These are phyloP conservation scores for Teunomyces lycoperdinae DNA, from an alignment of 805 yeast genomes.

Conservation along the genomic window DNA sequence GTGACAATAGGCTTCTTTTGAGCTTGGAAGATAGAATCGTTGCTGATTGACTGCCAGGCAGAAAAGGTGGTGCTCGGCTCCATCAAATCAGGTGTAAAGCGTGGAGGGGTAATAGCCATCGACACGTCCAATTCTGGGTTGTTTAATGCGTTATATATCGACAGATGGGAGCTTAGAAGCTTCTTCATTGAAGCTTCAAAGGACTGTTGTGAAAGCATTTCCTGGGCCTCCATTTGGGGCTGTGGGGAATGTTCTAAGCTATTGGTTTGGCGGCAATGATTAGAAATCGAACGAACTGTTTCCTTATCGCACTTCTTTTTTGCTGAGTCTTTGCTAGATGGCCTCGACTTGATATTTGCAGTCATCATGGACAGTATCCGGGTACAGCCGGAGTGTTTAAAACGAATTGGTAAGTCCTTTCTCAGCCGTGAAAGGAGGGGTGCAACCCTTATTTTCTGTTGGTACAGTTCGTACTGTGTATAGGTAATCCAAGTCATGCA, in stretches of 20 bases:
- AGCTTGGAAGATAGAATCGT: constrained; percentile 15
- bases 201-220: not conserved
- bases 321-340: not conserved
- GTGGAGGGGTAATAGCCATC: not conserved
- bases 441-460: not conserved
- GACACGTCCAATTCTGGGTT: constrained; percentile 40
- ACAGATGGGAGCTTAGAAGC: constrained; percentile 8
- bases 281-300: not conserved
- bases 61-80: constrained; percentile 16
- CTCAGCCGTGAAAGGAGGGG: not conserved
- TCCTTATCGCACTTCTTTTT: not conserved
- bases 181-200: not conserved
- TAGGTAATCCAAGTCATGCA: not conserved
- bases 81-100: constrained; percentile 9
- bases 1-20: constrained; percentile 8
- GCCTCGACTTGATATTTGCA: not conserved
- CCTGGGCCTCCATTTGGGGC: not conserved
- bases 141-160: constrained; percentile 35
- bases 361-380: not conserved
- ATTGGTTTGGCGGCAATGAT: not conserved
- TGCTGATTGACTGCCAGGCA: constrained; percentile 32
- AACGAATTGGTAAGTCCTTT: not conserved
- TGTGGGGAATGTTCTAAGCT: not conserved
- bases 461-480: not conserved
- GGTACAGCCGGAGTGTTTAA: not conserved